phyloP scores from a whole-genome alignment of 768 basidiomycete species.

The Gymnopilus junonius region DNA sequence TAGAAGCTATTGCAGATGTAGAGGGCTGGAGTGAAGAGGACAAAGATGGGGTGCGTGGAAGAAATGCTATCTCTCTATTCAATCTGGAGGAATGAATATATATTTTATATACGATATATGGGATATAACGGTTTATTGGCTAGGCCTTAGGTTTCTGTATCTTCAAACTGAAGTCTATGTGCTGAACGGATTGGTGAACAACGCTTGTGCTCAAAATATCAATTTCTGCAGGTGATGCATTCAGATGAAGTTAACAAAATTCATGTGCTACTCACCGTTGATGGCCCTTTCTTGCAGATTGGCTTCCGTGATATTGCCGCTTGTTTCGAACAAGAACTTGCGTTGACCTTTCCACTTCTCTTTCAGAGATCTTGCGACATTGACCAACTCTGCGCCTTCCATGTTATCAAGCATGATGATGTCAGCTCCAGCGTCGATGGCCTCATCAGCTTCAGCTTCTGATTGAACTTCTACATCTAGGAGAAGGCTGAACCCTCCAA shows the following conservation, averaged over 20 bases:
- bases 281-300: constrained; percentile 83
- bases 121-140: constrained; percentile 3
- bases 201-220: constrained; percentile 93
- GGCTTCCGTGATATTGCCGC: constrained; percentile 91
- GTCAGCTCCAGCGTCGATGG: constrained; percentile 95
- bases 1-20: constrained; percentile 76
- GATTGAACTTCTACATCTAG: constrained; percentile 94
- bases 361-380: constrained; percentile 71
- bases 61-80: constrained; percentile 77
- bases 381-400: constrained; percentile 71
- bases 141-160: constrained; percentile 66
- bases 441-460: constrained; percentile 92
- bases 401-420: constrained; percentile 97
- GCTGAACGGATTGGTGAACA: constrained; percentile 90
- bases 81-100: constrained; percentile 39
- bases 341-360: constrained; percentile 80
- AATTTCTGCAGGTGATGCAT: constrained; percentile 61
- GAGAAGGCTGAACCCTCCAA: constrained; percentile 89
- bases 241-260: neutral
- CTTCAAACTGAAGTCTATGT: constrained; percentile 97
- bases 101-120: constrained; percentile 3
- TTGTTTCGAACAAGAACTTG: constrained; percentile 91
- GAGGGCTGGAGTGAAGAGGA: constrained; percentile 63
- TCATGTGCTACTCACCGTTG: constrained; percentile 60
- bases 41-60: constrained; percentile 68